Evolutionary conservation across 2,329 filamentous ascomycete species (phyloP).

Genomic region (Aureobasidium melanogenum): DNA sequence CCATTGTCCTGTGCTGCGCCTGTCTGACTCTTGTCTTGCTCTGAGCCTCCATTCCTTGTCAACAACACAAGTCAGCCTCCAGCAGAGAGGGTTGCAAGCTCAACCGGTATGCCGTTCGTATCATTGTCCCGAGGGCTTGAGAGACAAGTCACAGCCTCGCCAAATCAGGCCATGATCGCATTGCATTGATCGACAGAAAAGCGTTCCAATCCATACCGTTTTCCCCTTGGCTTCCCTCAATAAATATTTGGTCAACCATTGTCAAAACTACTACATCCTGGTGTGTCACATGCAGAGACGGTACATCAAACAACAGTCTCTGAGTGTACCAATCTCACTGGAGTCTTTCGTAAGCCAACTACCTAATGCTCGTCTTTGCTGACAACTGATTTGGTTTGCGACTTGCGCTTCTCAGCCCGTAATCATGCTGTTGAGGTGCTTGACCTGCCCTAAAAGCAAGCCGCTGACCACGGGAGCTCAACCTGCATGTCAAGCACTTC

Average conservation of each 20-base stretch:
- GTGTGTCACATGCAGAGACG: background rate
- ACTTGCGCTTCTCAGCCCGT: background rate
- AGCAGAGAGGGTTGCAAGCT: background rate
- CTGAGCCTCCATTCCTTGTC: background rate
- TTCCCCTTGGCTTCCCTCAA: background rate
- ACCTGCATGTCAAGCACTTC: background rate
- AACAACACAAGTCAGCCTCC: background rate
- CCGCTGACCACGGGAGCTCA: background rate
- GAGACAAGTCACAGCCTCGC: background rate
- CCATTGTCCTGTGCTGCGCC: conserved; percentile 1
- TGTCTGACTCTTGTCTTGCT: background rate
- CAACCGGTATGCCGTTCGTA: background rate
- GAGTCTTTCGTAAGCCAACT: background rate
- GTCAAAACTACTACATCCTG: background rate
- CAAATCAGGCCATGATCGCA: background rate
- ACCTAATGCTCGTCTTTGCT: background rate
- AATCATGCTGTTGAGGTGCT: background rate
- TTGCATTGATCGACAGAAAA: background rate
- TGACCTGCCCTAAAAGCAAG: background rate
- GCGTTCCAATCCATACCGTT: background rate
- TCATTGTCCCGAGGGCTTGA: background rate
- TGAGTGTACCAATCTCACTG: background rate
- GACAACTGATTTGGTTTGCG: background rate
- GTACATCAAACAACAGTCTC: background rate
- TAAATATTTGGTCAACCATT: background rate